Base-by-base conservation (phyloP, 2,329 filamentous ascomycete genomes). In the Sclerotinia borealis region DNA sequence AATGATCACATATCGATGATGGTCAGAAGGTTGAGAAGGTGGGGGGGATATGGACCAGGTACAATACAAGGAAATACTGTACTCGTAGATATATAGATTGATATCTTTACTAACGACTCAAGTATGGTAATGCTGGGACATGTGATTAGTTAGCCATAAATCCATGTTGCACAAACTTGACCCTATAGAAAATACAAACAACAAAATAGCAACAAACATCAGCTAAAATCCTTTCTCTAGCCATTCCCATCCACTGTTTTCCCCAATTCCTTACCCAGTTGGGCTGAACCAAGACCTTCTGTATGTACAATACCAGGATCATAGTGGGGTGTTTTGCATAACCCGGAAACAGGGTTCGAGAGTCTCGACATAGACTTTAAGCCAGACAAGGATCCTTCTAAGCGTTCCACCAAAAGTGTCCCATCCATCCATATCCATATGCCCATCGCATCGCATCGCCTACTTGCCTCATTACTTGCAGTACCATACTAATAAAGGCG, bases 241-340 rank as follows among this genome's bases (percentile, higher is more conserved):
- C 27, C 52, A n/a, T 22, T n/a, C 22, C n/a, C 37, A n/a, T 17
- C 17, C n/a, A 55, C 52, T 37, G 11, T 13, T 31, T 31, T 5
- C 27, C 19, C 51, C 25, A 17, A 29, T 62, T 36, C 22, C 50
- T 31, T 39, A 27, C 50, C 60, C 41, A 36, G 60, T 48, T 62
- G 41, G 60, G 60, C 60, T 62, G 60, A 62, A 62, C 41, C 50
- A 39, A 62, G 25, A 62, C 50, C 50, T 56, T 34, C 13, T 27
- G 22, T 39, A 27, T 54, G 34, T 54, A 54, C 13, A 17, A 52
- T 29, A 3, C 60, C 31, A 41, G 60, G 50, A 43, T 62, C 56
- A 43, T 25, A 37, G 60, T 62, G 60, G 50, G 50, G 60, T 62
- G 39, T 31, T 62, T 48, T 62, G 59, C 59, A 55, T 41, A 43